These are phyloP conservation scores for Paspalum notatum DNA, from an alignment of 176 grass and related monocot species.

Conservation along the genomic window DNA sequence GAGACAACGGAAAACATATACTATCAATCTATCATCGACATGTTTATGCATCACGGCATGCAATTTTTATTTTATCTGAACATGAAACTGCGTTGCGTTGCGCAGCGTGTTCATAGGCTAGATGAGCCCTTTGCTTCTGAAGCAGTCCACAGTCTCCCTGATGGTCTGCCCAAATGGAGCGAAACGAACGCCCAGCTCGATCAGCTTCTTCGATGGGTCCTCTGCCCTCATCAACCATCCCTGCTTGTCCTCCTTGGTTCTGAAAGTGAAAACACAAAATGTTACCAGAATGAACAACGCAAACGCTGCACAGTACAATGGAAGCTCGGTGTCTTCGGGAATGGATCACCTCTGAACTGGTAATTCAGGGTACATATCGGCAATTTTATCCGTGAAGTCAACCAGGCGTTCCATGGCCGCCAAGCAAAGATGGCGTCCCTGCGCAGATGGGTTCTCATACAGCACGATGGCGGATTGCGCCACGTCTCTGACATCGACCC, in stretches of 20 bases:
- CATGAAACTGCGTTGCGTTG: no score
- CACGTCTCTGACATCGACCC: slow-evolving; percentile 60
- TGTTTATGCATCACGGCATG: no score
- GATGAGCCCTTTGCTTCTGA: slow-evolving; percentile 54
- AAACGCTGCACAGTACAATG: not conserved
- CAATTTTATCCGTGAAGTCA: slow-evolving; percentile 45
- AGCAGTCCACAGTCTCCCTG: slow-evolving; percentile 50
- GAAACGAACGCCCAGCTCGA: slow-evolving; percentile 58
- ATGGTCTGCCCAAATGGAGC: slow-evolving; percentile 40
- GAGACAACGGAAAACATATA: not conserved
- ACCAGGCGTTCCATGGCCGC: slow-evolving; percentile 30
- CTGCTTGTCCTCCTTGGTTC: slow-evolving; percentile 59
- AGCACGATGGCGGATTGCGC: slow-evolving; percentile 42
- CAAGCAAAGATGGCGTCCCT: slow-evolving; percentile 59
- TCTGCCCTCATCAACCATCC: slow-evolving; percentile 50
- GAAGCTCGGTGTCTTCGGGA: not conserved
- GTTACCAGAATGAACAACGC: not conserved
- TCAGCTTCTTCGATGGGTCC: slow-evolving; percentile 53
- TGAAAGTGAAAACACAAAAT: not conserved
- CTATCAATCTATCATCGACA: no score
- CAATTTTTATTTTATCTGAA: no score
- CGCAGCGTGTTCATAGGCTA: slow-evolving; percentile 5
- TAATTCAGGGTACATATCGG: slow-evolving; percentile 55
- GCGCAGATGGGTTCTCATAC: slow-evolving; percentile 40
- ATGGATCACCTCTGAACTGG: slow-evolving; percentile 45